Evolutionary conservation across 805 yeast species (phyloP), one percentile per base, ranked within the genome.

Genomic region (Candida qinlingensis): DNA sequence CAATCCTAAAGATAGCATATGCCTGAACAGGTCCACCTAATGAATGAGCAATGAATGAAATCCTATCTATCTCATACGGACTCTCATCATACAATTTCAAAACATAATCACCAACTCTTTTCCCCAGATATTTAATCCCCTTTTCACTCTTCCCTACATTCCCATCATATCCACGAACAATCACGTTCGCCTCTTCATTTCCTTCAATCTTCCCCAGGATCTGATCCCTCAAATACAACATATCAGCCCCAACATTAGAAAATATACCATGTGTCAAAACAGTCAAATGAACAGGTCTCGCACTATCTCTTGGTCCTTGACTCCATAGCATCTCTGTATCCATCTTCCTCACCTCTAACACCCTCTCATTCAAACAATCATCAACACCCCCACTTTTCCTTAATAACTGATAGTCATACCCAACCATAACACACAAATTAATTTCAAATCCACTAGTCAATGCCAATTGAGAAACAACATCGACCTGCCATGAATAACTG

Each of bases 21-120:
- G 96, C 81, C 68, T 92, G 97, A 8, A 86, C 86, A 13, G 87
- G 78, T 0, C 99, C 99, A 13, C 99, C 99, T 28, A 94, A 70
- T 0, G 98, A 92, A 66, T 94, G 99, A 2, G 94, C 96, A 25
- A 94, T 71, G 59, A 94, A 91, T 3, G 98, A 92, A 5, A 92
- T 80, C 57, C 80, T 80, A 10, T 67, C 65, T 7, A 88, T 80
- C 5, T 70, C 58, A 27, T 70, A 72, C 7, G 54, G 50, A 10
- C 62, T 53, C 31, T 80, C 82, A 37, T 76, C 70, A 5, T 83
- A 73, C 1, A 63, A 48, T 7, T 63, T 51, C 9, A 69, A 44
- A 27, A 92, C 69, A 64, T 75, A 88, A 51, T 83, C 82, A 0
- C 89, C 98, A 28, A 91, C 78, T 36, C 96, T 69, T 48, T 80